phyloP scores from a whole-genome alignment of 441 rosid species.

The Viola pubescens region DNA sequence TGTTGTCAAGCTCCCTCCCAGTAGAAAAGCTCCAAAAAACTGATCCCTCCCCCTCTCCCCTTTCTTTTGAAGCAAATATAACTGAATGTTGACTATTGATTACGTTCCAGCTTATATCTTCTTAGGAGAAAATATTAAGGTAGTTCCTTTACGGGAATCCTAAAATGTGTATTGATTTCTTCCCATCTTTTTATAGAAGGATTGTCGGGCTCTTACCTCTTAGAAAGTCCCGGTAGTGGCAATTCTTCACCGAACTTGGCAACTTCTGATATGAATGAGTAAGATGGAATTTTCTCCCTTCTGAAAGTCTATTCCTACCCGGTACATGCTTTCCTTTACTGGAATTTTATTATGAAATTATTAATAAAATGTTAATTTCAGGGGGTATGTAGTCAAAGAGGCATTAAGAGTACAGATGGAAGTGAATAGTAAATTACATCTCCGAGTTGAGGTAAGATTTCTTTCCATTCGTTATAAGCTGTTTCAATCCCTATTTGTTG shows the following conservation, averaged over 20 bases:
- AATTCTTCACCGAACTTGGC: constrained; percentile 3
- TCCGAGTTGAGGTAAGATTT: constrained; percentile 52
- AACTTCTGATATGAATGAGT: constrained; percentile 45
- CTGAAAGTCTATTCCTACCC: constrained; percentile 1
- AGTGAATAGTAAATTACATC: constrained; percentile 57
- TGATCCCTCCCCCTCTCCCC: no score
- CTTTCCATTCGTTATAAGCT: neutral
- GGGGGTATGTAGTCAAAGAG: constrained; percentile 62
- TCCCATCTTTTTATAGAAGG: neutral
- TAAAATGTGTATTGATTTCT: neutral
- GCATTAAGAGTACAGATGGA: constrained; percentile 66
- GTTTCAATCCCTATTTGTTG: neutral
- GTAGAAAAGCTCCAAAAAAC: no score
- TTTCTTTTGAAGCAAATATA: no score
- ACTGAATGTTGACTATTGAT: no score
- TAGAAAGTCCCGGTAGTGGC: no score
- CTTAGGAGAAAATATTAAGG: no score
- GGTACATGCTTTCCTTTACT: constrained; percentile 6
- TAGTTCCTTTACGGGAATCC: no score
- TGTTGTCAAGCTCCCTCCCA: no score
- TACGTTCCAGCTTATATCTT: no score
- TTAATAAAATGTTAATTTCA: constrained; percentile 12
- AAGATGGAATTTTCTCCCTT: constrained; percentile 16
- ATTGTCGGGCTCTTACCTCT: no score
- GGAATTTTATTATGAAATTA: constrained; percentile 5